Evolutionary conservation across 306 rosid species (phyloP), one percentile per base, ranked within the genome.

Genomic region (Corylus americana): DNA sequence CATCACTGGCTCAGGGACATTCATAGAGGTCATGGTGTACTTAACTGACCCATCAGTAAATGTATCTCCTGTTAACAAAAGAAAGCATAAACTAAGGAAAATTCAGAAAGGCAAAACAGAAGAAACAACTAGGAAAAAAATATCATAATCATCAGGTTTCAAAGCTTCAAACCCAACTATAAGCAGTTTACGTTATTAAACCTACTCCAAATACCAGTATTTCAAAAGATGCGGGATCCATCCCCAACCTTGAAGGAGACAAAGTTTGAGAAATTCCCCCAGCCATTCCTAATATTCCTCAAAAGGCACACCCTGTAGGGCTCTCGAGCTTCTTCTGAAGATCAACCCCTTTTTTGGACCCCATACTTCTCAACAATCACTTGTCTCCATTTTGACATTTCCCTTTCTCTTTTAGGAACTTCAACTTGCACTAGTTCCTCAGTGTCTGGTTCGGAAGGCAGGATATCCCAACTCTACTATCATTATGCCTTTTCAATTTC

Each of bases 1-100:
- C 99, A 95, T 95, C 83, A 95, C 99, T 20, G 99, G 99, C 83
- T 95, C 99, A 14, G 99, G 99, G 70, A 95, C 99, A 85, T 90
- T 95, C 99, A 95, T 95, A 50, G 99, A 93, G 66, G 99, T 95
- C 99, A 95, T 95, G 55, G 99, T 95, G 84, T 93, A 95, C 81
- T 73, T 91, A 71, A 95, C 90, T 17, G 94, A 90, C 47, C 99
- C 99, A 79, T 93, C 97, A 18, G 99, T 93, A 82, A 95, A 93
- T 54, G 99, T 95, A 83, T 95, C 99, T 74, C 99, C 99, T 95
- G 91, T 86, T 74, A 67, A 74, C 69, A 78, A 79, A 78, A 84
- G 29, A 82, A 37, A 67, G 80, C 47, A 53, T 70, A 59, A 17
- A 63, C 79, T 59, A 63, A 63, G 63, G 17, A 58, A 53, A 49